Evolutionary conservation across 208 protist species (phyloP).

Genomic region (Leishmania tarentolae): DNA sequence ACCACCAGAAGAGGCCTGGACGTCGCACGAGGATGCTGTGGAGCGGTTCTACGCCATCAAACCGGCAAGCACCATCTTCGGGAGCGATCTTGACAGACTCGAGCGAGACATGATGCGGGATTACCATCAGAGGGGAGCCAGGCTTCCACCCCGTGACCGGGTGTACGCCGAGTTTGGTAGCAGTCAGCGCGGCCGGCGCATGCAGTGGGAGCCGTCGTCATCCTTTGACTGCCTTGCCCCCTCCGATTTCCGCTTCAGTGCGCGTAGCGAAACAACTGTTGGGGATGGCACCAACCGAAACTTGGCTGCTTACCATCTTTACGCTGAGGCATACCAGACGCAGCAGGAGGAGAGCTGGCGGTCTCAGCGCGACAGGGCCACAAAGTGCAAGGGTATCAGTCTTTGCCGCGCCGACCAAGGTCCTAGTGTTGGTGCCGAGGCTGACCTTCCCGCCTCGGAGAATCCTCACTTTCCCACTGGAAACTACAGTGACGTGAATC

Average conservation of each 20-base stretch:
- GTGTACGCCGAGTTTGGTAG: slow-evolving; percentile 59
- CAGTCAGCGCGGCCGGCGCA: slow-evolving; percentile 34
- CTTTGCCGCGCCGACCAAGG: slow-evolving; percentile 7
- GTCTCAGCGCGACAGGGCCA: not conserved
- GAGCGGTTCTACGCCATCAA: slow-evolving; percentile 48
- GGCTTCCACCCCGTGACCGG: slow-evolving; percentile 50
- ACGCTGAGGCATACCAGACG: slow-evolving; percentile 59
- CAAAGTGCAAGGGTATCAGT: slow-evolving; percentile 17
- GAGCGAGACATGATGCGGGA: slow-evolving; percentile 79
- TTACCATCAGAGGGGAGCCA: slow-evolving; percentile 54
- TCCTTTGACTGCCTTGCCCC: slow-evolving; percentile 48
- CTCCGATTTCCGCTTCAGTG: slow-evolving; percentile 19
- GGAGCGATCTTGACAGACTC: slow-evolving; percentile 76
- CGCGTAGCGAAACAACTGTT: slow-evolving; percentile 17
- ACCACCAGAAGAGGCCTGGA: slow-evolving; percentile 25
- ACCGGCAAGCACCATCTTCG: slow-evolving; percentile 67
- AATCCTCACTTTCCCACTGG: slow-evolving; percentile 72
- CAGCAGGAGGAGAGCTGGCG: slow-evolving; percentile 22
- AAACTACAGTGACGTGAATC: not conserved
- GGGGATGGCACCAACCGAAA: slow-evolving; percentile 42
- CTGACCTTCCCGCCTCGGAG: slow-evolving; percentile 37
- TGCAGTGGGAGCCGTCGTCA: slow-evolving; percentile 62
- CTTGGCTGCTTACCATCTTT: slow-evolving; percentile 53
- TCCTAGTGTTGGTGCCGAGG: not conserved
- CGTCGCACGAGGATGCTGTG: slow-evolving; percentile 37